Evolutionary conservation across 495 filamentous ascomycete genomes (phyloP), one percentile per base, ranked within the genome.

Genomic region (Lasiosphaeria miniovina): DNA sequence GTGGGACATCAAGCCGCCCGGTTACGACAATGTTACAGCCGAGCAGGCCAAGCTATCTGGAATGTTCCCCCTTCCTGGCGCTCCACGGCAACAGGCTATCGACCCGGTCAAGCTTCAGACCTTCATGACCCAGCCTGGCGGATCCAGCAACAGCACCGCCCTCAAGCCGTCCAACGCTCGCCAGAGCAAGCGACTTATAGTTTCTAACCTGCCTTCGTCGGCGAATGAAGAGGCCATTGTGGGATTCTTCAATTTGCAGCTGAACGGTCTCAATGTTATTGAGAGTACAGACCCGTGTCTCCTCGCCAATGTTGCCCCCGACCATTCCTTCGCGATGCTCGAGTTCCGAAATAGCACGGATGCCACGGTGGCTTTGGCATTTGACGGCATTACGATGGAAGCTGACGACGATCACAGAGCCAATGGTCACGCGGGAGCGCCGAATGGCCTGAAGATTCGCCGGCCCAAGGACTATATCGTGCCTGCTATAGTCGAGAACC

Each of bases 31-130:
- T 76, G 94, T 99, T 61, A 97, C 95, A 11, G 95, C 94, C 32
- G 94, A 99, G 72, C 95, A 98, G 71, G 95, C 94, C 33, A 99
- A 99, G 80, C 82, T 99, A 38, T 99, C 94, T n/a, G 91, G 91
- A 75, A 96, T 98, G 94, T 99, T 99, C 79, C 93, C 94, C 59
- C 85, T 99, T 8, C 94, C 94, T 5, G 94, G 94, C 60, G 94
- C 93, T 48, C 94, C 94, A 52, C 86, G 95, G 62, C 92, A 96
- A 66, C 92, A 96, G 68, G 90, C 93, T 4, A 95, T 98, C 90
- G 94, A 98, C 63, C 93, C 95, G 32, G 90, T 86, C 49, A 92
- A 91, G 65, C 83, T 99, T 43, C 91, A 97, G 75, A 91, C 93
- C 35, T 94, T 99, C 74, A 93, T 97, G 88, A 90, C 85, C 73